phyloP scores from a whole-genome alignment of 73 alveolate genomes.

The Vitrella brassicaformis region DNA sequence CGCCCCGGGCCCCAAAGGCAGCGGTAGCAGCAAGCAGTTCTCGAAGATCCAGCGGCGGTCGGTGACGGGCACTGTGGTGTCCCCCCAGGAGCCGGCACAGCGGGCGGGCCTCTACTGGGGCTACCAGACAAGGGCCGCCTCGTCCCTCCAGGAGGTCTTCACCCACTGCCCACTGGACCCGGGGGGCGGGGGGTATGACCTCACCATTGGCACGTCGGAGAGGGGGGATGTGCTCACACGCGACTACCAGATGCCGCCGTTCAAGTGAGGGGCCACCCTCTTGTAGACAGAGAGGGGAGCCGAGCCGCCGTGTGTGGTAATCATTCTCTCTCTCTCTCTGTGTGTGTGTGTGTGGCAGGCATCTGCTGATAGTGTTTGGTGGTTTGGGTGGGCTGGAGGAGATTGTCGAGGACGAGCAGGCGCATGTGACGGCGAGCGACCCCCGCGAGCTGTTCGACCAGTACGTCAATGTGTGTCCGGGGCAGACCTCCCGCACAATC shows the following conservation, averaged over 20 bases:
- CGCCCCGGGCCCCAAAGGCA: no score
- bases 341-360: slow-evolving; percentile 34
- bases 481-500: slow-evolving; percentile 68
- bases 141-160: no score
- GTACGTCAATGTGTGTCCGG: slow-evolving; percentile 65
- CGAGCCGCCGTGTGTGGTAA: no score
- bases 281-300: no score
- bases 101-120: slow-evolving; percentile 28
- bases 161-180: slow-evolving; percentile 2
- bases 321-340: not conserved
- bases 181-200: slow-evolving; percentile 28
- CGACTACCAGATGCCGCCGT: not conserved
- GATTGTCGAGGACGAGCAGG: slow-evolving; percentile 56
- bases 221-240: slow-evolving; percentile 21
- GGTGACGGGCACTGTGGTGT: no score
- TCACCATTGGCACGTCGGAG: slow-evolving; percentile 33
- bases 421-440: slow-evolving; percentile 44
- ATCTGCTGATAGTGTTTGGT: slow-evolving; percentile 76
- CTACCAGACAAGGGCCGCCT: slow-evolving; percentile 14
- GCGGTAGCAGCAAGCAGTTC: not conserved
- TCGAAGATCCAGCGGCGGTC: slow-evolving; percentile 20
- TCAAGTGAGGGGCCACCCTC: slow-evolving; percentile 20
- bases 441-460: slow-evolving; percentile 54
- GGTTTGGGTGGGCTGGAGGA: slow-evolving; percentile 89
- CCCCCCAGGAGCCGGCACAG: slow-evolving; percentile 14